A percentile compares a stretch with the other conserved stretches of the same genome.
Conservation (phyloP, 2,329 filamentous ascomycete species). For the Ophiostoma montium region DNA sequence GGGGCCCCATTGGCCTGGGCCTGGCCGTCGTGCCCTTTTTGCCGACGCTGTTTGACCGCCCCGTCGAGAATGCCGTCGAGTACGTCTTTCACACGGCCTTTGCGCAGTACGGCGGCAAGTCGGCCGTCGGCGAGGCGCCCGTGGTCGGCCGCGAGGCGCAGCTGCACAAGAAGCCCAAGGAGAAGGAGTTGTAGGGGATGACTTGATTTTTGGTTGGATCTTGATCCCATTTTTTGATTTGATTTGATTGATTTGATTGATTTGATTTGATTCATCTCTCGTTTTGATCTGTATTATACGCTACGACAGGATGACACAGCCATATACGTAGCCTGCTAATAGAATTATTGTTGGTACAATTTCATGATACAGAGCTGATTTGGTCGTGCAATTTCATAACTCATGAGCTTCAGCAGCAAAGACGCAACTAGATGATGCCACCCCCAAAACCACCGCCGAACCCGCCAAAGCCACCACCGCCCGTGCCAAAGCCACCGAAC, state of each 20-base stretch:
- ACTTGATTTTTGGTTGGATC: too few relatives aligned
- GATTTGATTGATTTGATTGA: neutral
- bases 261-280: neutral
- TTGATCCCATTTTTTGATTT: too few relatives aligned
- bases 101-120: conserved; percentile 50
- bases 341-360: too few relatives aligned
- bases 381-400: neutral
- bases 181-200: conserved; percentile 26
- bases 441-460: conserved; percentile 6
- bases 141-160: conserved; percentile 36
- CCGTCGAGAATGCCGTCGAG: conserved; percentile 83
- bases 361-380: too few relatives aligned
- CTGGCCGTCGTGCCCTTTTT: conserved; percentile 67
- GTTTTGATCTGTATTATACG: neutral
- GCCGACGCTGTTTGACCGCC: conserved; percentile 76
- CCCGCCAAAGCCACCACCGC: conserved; percentile 5
- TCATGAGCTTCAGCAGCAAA: too few relatives aligned
- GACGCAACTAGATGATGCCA: conserved; percentile 6
- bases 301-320: too few relatives aligned
- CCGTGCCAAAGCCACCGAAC: conserved; percentile 12
- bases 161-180: conserved; percentile 23
- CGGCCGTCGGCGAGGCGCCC: conserved; percentile 40
- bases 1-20: conserved; percentile 79
- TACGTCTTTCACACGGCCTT: conserved; percentile 81
- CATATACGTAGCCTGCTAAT: too few relatives aligned